Base-by-base conservation (phyloP, 2,329 filamentous ascomycete species). In the Corinectria fuckeliana region DNA sequence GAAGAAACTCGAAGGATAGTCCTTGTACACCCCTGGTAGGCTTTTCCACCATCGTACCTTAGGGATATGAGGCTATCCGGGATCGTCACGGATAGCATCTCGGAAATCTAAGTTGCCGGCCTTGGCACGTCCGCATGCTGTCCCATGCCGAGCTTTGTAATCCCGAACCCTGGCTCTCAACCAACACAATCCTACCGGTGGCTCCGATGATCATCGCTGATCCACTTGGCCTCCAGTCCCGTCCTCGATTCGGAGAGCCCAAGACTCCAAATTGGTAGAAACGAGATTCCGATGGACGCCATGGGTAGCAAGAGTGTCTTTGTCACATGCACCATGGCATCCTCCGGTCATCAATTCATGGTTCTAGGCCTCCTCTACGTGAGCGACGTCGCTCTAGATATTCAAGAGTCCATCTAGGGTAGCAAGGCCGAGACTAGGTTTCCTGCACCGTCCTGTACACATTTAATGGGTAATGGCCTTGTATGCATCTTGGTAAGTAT, bases 241-340 rank as follows among this genome's bases (percentile, higher is more conserved):
- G n/a, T n/a, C n/a, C n/a, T n/a, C n/a, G 28, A 32, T 32, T 11
- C 8, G 10, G 4, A 16, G 9, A 38, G 16, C 36, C 8, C 16
- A 20, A 28, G 26, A 5, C 30, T 32, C 30, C n/a, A 32, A 32
- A 32, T 13, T 32, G 30, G 30, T 14, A 28, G 32, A 55, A 49
- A 25, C 52, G 52, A 55, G 23, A 55, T 55, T 28, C 26, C 14
- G 52, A 55, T 55, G 32, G 16, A 39, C 52, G 30, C 16, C 25
- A 26, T 14, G n/a, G 30, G 13, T 32, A 14, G 16, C 41, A 41
- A 23, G 14, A 28, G 42, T 39, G 42, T 47, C 23, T 48, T 44
- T n/a, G n/a, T n/a, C n/a, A n/a, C n/a, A n/a, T n/a, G n/a, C n/a
- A n/a, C n/a, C n/a, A n/a, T n/a, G n/a, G n/a, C n/a, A n/a, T n/a